A percentile compares a stretch with the other conserved stretches of the same genome.
Conservation (phyloP, 2,329 filamentous ascomycete genomes). For the Phoma sp. region DNA sequence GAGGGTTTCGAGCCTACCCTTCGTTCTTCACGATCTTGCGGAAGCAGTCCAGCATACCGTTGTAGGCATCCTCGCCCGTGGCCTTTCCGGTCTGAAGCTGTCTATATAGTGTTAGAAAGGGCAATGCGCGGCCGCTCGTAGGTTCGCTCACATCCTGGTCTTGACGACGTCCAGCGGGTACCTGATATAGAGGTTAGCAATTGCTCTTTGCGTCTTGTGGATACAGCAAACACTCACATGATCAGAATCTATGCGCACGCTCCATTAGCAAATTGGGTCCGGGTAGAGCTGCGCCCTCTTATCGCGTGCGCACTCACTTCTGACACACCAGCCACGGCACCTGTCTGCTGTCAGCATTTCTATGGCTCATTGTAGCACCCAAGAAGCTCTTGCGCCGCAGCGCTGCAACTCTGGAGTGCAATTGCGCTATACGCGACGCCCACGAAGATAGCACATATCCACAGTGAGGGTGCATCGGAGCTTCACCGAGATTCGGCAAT, state of each 20-base stretch:
- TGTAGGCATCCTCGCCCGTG: conserved; percentile 83
- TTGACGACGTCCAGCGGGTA: conserved; percentile 99
- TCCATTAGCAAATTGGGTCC: conserved; percentile 35
- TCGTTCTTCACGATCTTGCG: conserved; percentile 95
- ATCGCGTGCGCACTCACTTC: conserved; percentile 69
- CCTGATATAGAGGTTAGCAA: conserved; percentile 59
- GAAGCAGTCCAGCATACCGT: conserved; percentile 98
- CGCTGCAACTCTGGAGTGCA: not conserved
- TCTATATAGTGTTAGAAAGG: conserved; percentile 57
- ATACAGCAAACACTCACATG: conserved; percentile 63
- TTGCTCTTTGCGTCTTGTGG: not conserved
- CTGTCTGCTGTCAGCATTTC: conserved; percentile 54
- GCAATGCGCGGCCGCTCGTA: conserved; percentile 2
- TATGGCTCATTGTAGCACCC: conserved; percentile 12
- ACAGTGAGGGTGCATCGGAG: conserved; percentile 23
- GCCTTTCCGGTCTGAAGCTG: conserved; percentile 82
- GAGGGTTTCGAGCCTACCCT: conserved; percentile 66
- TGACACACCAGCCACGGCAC: conserved; percentile 95
- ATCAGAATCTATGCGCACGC: conserved; percentile 73
- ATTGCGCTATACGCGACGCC: conserved; percentile 8
- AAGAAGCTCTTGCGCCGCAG: not conserved
- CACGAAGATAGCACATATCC: conserved; percentile 6
- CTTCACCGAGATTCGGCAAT: conserved; percentile 34
- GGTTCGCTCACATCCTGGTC: conserved; percentile 80
- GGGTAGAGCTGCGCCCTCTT: conserved; percentile 16